Evolutionary conservation across 352 stramenopile species (phyloP), one percentile per base, ranked within the genome.

Genomic region (Globisporangium emineosum): DNA sequence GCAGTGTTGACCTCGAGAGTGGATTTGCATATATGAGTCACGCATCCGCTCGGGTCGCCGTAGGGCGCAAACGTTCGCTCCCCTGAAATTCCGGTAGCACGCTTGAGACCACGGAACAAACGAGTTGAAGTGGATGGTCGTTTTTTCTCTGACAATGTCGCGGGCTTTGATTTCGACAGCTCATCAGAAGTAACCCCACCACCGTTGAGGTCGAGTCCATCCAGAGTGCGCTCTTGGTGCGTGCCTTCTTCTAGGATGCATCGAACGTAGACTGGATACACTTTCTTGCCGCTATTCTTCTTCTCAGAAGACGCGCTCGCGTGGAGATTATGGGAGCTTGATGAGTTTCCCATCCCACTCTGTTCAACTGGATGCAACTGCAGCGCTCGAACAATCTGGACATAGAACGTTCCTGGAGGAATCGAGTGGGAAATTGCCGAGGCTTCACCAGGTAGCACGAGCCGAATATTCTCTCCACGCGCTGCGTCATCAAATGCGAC

Each of bases 401-500:
- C 83, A 71, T 94, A 91, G 64, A 94, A 94, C 25, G 76, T 91
- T 27, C 86, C 86, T 1, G 79, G 71, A 2, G 86, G 81, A 35
- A 94, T 92, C 17, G 83, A 79, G 52, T 90, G 81, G 21, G 81
- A 76, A 42, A 92, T 92, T 7, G 86, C 78, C 19, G 83, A 92
- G 0, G 78, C 66, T 60, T 94, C 86, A 12, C 86, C 86, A 8
- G 83, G 86, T 35, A 94, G 70, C 2, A 94, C 85, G 5, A 94
- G 70, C 10, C 86, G 83, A 59, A 94, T 84, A 51, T 89, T 89
- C 62, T 94, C 81, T 45, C 85, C 86, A 45, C 83, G 75, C 3
- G 72, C 57, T 0, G 73, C 76, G 37, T 84, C 79, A 42, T 94
- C 86, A 58, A 94, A 94, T 15, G 86, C 82, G 57, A 94, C 83